Base-by-base conservation (phyloP, 2,329 filamentous ascomycete genomes). In the Ceratocystis eucalypticola region DNA sequence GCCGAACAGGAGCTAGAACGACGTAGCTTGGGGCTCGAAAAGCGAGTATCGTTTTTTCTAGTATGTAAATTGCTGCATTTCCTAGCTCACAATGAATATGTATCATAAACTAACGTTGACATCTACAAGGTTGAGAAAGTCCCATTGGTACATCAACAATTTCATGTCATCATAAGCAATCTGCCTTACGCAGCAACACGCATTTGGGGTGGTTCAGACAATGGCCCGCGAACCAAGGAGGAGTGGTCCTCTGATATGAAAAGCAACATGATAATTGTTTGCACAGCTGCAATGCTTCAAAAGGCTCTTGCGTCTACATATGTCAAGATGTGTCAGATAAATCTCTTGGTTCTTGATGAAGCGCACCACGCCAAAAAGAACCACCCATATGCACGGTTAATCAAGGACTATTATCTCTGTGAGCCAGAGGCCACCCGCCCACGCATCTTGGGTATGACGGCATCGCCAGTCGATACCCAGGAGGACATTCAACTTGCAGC, bases 341-440 rank as follows among this genome's bases (percentile, higher is more conserved):
- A 93, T 72, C 81, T 99, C 1, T 79, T 99, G 46, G 86, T 97
- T 68, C 96, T 99, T 70, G 94, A 99, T 72, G 94, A 99, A 75
- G 94, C 92, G 5, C 94, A 99, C 72, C 94, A 97, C 72, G 86
- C 93, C 0, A 99, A 99, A 76, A 95, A 93, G 74, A 88, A 91
- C 64, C 94, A 99, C 72, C 82, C 90, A 0, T 99, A 96, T 72
- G 90, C 93, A 22, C 82, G 84, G 33, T 94, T 99, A 67, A 89
- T 99, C 76, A 91, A 89, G 71, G 88, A 96, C 67, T 91, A 89
- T 70, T 97, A 96, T 72, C 71, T 84, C 1, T 75, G 80, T 1
- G 77, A 80, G 37, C 70, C 74, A 1, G 76, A 79, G 0, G 69
- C 74, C 0, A 71, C 72, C 0, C 80, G 85, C 3, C 94, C 94